Conservation (phyloP, 1,139 yeast genomes). For the Hyphopichia burtonii region DNA sequence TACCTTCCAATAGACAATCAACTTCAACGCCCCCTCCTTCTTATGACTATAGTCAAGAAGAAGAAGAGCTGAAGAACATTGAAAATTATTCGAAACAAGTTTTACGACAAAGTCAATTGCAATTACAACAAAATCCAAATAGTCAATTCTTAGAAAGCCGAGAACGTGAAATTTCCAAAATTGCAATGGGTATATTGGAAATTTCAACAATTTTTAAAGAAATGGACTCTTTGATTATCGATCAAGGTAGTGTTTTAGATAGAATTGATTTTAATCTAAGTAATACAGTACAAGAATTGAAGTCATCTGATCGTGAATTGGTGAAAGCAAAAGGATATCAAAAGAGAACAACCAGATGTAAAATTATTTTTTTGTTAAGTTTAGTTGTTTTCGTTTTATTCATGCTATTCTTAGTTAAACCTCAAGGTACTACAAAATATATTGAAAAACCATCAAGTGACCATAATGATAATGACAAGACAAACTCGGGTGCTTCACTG, state of each 20-base stretch:
- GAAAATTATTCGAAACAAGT: conserved; percentile 46
- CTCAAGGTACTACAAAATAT: conserved; percentile 32
- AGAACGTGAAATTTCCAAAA: conserved; percentile 82
- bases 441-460: conserved; percentile 20
- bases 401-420: conserved; percentile 69
- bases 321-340: conserved; percentile 78
- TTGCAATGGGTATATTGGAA: conserved; percentile 93
- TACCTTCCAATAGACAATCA: conserved; percentile 7
- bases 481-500: not conserved
- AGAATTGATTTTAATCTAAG: conserved; percentile 89
- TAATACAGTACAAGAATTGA: conserved; percentile 71
- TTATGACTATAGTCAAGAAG: conserved; percentile 38
- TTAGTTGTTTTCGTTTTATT: conserved; percentile 72
- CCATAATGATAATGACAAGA: not conserved
- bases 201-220: conserved; percentile 91
- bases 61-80: conserved; percentile 35
- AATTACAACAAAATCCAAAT: conserved; percentile 27
- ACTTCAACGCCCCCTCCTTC: conserved; percentile 7
- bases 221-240: conserved; percentile 86
- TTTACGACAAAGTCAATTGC: conserved; percentile 48
- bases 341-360: conserved; percentile 87
- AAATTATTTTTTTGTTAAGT: conserved; percentile 70
- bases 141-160: conserved; percentile 61
- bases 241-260: conserved; percentile 92
- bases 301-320: conserved; percentile 75